Percentiles rank a stretch among this genome's conserved stretches.
phyloP scores from a whole-genome alignment of 345 rosid genomes.

The Hibiscus trionum region DNA sequence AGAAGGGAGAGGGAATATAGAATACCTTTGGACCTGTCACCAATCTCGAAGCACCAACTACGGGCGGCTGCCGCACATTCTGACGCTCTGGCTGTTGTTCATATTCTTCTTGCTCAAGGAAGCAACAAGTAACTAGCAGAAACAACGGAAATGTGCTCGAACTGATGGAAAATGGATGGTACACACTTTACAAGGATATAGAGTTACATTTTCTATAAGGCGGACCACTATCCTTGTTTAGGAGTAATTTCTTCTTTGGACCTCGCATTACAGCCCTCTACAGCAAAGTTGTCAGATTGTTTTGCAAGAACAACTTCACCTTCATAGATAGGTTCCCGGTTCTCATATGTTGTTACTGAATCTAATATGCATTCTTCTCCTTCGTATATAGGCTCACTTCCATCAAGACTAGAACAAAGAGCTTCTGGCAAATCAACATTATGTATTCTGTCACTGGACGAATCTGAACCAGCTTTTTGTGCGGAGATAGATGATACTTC shows the following conservation, averaged over 20 bases:
- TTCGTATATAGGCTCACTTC: slow-evolving; percentile 87
- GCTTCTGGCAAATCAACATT: slow-evolving; percentile 40
- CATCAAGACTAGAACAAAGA: slow-evolving; percentile 50
- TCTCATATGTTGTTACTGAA: slow-evolving; percentile 45
- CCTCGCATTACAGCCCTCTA: slow-evolving; percentile 28
- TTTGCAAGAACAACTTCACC: slow-evolving; percentile 90
- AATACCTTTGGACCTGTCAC: slow-evolving; percentile 84
- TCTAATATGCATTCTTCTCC: slow-evolving; percentile 91
- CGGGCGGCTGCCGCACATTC: slow-evolving; percentile 44
- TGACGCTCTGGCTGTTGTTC: slow-evolving; percentile 68
- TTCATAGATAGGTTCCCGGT: slow-evolving; percentile 86
- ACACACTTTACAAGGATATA: not conserved
- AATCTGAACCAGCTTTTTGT: slow-evolving; percentile 37
- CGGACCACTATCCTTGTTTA: slow-evolving; percentile 47
- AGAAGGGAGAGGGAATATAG: not conserved
- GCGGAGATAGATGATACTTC: slow-evolving; percentile 20
- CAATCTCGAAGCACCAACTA: slow-evolving; percentile 46
- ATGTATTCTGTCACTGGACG: slow-evolving; percentile 41
- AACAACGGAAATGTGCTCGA: not conserved
- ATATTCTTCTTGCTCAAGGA: slow-evolving; percentile 59
- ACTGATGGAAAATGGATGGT: not conserved
- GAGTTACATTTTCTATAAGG: not conserved
- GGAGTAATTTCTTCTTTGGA: slow-evolving; percentile 54
- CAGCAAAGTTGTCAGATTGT: slow-evolving; percentile 47
- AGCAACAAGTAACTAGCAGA: not conserved